phyloP scores from a whole-genome alignment of 2,329 filamentous ascomycete genomes.

The Plenodomus tracheiphilus region DNA sequence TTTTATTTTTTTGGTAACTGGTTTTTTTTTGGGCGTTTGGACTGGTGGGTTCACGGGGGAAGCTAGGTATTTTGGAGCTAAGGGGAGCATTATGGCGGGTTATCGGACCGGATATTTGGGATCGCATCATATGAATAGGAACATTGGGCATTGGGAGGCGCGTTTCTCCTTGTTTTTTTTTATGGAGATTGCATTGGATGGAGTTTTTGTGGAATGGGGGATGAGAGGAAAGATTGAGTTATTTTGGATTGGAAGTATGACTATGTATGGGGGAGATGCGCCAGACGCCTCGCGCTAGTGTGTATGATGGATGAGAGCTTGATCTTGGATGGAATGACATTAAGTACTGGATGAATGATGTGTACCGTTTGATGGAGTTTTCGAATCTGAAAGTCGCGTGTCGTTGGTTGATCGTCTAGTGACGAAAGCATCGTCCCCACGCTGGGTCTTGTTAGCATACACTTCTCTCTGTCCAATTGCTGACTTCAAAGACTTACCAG shows the following conservation, averaged over 20 bases:
- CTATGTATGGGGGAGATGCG: slow-evolving; percentile 1
- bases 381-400: neutral
- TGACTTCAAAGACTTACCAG: no score
- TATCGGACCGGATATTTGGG: no score
- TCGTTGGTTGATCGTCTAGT: slow-evolving; percentile 18
- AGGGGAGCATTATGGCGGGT: neutral
- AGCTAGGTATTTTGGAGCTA: neutral
- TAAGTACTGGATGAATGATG: no score
- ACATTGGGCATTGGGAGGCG: no score
- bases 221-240: no score
- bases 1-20: slow-evolving; percentile 39
- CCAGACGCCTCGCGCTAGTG: slow-evolving; percentile 11
- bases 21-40: slow-evolving; percentile 6
- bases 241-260: neutral
- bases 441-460: slow-evolving; percentile 29
- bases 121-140: no score
- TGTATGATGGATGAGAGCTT: slow-evolving; percentile 10
- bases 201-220: neutral
- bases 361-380: neutral
- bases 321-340: no score
- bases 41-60: neutral
- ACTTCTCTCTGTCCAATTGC: no score
- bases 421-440: slow-evolving; percentile 44
- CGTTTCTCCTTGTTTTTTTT: no score
- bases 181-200: no score